Conservation (phyloP, 148 eudicot genomes). For the Limonium bicolor region DNA sequence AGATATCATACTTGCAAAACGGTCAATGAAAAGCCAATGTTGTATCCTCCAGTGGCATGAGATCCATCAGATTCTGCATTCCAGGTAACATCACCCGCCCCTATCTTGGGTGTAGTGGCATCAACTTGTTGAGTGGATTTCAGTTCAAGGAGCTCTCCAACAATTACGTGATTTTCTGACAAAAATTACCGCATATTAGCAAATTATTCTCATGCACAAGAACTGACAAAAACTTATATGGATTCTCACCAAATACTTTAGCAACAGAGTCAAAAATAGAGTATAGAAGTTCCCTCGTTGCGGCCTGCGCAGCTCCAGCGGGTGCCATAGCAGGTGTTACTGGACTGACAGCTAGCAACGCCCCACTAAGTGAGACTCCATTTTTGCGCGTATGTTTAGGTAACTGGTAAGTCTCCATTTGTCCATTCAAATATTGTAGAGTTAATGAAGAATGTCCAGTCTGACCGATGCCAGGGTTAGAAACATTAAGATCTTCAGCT, state of each 20-base stretch:
- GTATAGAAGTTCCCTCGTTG: slow-evolving; percentile 75
- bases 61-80: slow-evolving; percentile 67
- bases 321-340: slow-evolving; percentile 96
- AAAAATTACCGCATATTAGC: slow-evolving; percentile 7
- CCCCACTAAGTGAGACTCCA: slow-evolving; percentile 51
- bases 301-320: slow-evolving; percentile 80
- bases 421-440: slow-evolving; percentile 69
- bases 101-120: slow-evolving; percentile 67
- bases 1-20: slow-evolving; percentile 63
- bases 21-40: slow-evolving; percentile 75
- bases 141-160: slow-evolving; percentile 91
- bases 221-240: slow-evolving; percentile 5
- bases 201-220: slow-evolving; percentile 1
- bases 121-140: slow-evolving; percentile 65
- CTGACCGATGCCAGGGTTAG: slow-evolving; percentile 42
- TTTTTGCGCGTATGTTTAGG: slow-evolving; percentile 64
- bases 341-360: slow-evolving; percentile 77
- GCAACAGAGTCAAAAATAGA: slow-evolving; percentile 66
- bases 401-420: slow-evolving; percentile 51
- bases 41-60: slow-evolving; percentile 83
- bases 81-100: slow-evolving; percentile 53
- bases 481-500: slow-evolving; percentile 44
- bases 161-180: slow-evolving; percentile 86
- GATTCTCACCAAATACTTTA: slow-evolving; percentile 73
- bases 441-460: slow-evolving; percentile 37